Evolutionary conservation across 2,329 filamentous ascomycete genomes (phyloP), one percentile per base, ranked within the genome.

Genomic region (Hypoxylon sp.): DNA sequence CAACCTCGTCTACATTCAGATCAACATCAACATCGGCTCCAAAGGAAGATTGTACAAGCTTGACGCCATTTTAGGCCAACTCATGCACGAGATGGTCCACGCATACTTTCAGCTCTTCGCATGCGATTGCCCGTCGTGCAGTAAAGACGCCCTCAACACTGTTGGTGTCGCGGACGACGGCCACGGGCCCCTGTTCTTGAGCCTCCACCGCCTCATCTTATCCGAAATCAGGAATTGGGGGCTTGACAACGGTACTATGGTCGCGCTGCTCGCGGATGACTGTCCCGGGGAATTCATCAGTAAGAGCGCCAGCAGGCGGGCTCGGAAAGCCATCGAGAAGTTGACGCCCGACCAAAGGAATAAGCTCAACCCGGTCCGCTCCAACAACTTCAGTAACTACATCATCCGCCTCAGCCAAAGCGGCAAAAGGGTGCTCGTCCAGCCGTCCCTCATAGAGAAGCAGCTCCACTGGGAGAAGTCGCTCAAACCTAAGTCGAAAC

Each of bases 51-150:
- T 67, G 2, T 61, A 65, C 45, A 6, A 49, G 5, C 58, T 71
- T 1, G 9, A 44, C 5, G 33, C 42, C 12, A 45, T 71, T 18
- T 4, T 70, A 4, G 64, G 56, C 1, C 48, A 51, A 36, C 53
- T 73, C 1, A 44, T 72, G 30, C 68, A 70, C 54, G 71, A 72
- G 61, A 65, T 73, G 60, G 50, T 63, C 4, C 70, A 69, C 53
- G 59, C 66, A 2, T 73, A 68, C 32, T 57, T 70, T 28, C 8
- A 28, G 4, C 16, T 48, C 12, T 72, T 64, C 44, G 51, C 32
- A 4, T 71, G 70, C 63, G 18, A 44, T 9, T 72, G 71, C 38
- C 20, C 8, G 1, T 12, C 5, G 1, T 73, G 72, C 53, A 28
- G 24, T 11, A 52, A 18, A 16, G 57, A 61, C 26, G 5, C 8